Evolutionary conservation across 2,329 filamentous ascomycete genomes (phyloP), one percentile per base, ranked within the genome.

Genomic region (Chaetoscypha palmicola): DNA sequence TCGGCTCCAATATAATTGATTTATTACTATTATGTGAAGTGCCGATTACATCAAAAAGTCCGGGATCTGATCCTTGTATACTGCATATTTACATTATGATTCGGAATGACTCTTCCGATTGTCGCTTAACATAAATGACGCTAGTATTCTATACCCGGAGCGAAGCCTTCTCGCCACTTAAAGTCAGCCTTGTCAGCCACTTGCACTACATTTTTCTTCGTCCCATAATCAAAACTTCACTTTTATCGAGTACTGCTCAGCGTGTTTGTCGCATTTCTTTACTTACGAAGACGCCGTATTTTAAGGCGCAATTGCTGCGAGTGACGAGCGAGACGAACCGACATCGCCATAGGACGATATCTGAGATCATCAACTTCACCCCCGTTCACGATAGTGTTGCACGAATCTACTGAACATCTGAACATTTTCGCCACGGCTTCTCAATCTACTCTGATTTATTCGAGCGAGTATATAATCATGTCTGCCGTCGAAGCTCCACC

Each of bases 261-360:
- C 23, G 23, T 16, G 28, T 34, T 19, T 26, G 21, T 41, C 34
- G 22, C 23, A 14, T 56, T 42, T 45, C 41, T 55, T 54, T 36
- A 32, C 43, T 14, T 59, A 33, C 41, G 55, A 59, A 60, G 57
- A 45, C 57, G 56, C 57, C 57, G 45, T 59, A 60, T 60, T 57
- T 50, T 17, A 28, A 52, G 54, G 54, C 55, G 57, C 57, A 59
- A 21, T 28, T 45, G 12, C 17, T 10, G n/a, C n/a, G n/a, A n/a
- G n/a, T n/a, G n/a, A n/a, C n/a, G n/a, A n/a, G n/a, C n/a, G n/a
- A n/a, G n/a, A n/a, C n/a, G n/a, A n/a, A n/a, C n/a, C n/a, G n/a
- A n/a, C n/a, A n/a, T n/a, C n/a, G n/a, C n/a, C n/a, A n/a, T n/a
- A n/a, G n/a, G n/a, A n/a, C n/a, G n/a, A n/a, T n/a, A n/a, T n/a